These are phyloP conservation scores for Phoma sp. DNA, from an alignment of 2,329 filamentous ascomycete genomes.

Conservation along the genomic window DNA sequence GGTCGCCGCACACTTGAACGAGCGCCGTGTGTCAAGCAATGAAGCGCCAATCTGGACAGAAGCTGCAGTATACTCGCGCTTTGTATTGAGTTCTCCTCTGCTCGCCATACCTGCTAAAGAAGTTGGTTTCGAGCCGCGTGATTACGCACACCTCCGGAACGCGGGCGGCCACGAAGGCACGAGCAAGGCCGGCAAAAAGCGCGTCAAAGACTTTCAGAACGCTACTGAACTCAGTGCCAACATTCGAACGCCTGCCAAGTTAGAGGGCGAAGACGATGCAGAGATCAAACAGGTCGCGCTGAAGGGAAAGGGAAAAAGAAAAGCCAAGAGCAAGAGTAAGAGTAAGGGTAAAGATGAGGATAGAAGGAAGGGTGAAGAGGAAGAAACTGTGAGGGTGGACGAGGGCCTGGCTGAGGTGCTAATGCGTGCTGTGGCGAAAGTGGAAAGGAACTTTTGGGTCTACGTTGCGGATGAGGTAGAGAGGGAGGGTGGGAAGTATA, in stretches of 20 bases:
- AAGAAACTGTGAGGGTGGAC: slow-evolving; percentile 1
- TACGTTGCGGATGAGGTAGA: slow-evolving; percentile 43
- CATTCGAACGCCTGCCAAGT: slow-evolving; percentile 17
- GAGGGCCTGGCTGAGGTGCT: slow-evolving; percentile 23
- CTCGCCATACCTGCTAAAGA: slow-evolving; percentile 33
- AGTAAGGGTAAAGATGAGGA: slow-evolving; percentile 1
- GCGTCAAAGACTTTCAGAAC: slow-evolving; percentile 30
- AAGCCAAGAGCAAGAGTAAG: slow-evolving; percentile 2
- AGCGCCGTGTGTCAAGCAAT: slow-evolving; percentile 22
- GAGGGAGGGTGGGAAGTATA: slow-evolving; percentile 29
- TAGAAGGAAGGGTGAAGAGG: slow-evolving; percentile 3
- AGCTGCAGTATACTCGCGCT: slow-evolving; percentile 46
- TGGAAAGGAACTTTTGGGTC: slow-evolving; percentile 41
- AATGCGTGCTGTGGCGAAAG: slow-evolving; percentile 35
- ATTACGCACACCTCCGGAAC: slow-evolving; percentile 43
- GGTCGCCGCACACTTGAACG: slow-evolving; percentile 38
- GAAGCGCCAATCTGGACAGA: slow-evolving; percentile 32
- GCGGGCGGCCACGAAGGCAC: slow-evolving; percentile 13
- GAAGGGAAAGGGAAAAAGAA: not conserved
- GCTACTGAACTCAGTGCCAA: slow-evolving; percentile 33
- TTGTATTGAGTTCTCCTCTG: slow-evolving; percentile 37
- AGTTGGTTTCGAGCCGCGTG: slow-evolving; percentile 39
- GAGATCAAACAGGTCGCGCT: not conserved
- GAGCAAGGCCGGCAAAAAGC: slow-evolving; percentile 29
- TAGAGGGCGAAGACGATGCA: not conserved